Conservation (phyloP, 495 filamentous ascomycete species). For the Aspergillus egyptiacus region DNA sequence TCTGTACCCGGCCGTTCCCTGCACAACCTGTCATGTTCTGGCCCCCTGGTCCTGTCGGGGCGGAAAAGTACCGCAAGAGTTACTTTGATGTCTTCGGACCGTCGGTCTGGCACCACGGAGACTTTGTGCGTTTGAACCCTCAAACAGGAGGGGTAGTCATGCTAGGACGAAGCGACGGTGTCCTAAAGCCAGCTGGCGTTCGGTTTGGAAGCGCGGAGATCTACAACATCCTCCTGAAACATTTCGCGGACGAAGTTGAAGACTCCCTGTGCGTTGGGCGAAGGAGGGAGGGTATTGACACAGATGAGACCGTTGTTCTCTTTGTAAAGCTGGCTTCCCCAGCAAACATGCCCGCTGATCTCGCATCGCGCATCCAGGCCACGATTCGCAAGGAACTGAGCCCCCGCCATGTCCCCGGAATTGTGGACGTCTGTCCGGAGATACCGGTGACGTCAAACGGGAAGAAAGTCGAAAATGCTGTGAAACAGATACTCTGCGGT, state of each 20-base stretch:
- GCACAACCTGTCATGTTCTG: conserved; percentile 88
- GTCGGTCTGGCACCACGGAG: conserved; percentile 86
- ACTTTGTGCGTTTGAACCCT: conserved; percentile 76
- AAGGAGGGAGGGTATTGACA: conserved; percentile 58
- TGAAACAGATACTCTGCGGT: conserved; percentile 90
- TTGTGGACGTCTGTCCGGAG: conserved; percentile 72
- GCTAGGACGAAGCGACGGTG: conserved; percentile 85
- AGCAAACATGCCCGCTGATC: conserved; percentile 27
- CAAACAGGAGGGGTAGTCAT: conserved; percentile 72
- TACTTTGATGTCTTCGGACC: conserved; percentile 81
- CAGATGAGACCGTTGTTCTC: conserved; percentile 78
- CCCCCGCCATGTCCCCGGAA: conserved; percentile 75
- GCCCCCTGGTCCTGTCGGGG: conserved; percentile 57
- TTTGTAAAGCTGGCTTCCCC: conserved; percentile 66
- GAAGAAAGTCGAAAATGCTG: conserved; percentile 90
- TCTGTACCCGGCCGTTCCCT: conserved; percentile 82
- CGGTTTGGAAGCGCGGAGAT: conserved; percentile 88
- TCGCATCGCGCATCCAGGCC: conserved; percentile 55
- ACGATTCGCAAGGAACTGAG: conserved; percentile 68
- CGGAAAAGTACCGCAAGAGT: conserved; percentile 65
- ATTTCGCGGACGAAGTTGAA: conserved; percentile 70
- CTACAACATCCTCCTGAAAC: conserved; percentile 79
- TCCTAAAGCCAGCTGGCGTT: conserved; percentile 82
- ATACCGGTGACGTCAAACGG: conserved; percentile 88
- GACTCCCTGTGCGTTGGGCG: conserved; percentile 83